Conservation (phyloP, 352 stramenopile genomes). For the Globisporangium spiculum region DNA sequence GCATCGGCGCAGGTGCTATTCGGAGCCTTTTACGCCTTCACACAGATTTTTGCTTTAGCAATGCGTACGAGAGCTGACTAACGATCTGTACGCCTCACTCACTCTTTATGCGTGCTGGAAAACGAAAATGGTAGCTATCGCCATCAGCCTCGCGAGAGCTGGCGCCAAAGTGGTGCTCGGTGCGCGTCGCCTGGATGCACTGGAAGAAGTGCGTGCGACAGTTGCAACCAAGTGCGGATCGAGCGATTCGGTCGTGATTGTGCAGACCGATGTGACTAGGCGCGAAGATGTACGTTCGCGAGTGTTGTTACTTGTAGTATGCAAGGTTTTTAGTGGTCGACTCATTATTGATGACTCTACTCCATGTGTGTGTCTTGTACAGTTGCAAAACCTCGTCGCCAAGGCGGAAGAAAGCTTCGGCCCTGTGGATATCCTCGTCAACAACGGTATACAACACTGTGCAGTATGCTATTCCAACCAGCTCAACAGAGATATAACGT, state of each 20-base stretch:
- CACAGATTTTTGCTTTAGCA: background rate
- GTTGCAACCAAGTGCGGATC: conserved; percentile 32
- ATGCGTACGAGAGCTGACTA: background rate
- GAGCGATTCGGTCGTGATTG: conserved; percentile 34
- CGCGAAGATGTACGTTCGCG: conserved; percentile 38
- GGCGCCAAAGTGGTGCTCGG: conserved; percentile 85
- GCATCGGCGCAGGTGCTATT: conserved; percentile 71
- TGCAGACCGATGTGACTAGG: conserved; percentile 68
- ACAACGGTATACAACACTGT: conserved; percentile 55
- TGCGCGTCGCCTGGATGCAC: conserved; percentile 60
- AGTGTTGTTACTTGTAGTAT: background rate
- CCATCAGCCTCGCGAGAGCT: conserved; percentile 54
- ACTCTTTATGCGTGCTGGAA: background rate
- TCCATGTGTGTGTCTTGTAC: background rate
- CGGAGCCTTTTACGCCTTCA: background rate
- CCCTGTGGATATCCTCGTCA: conserved; percentile 87
- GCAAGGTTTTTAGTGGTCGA: background rate
- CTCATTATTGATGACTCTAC: background rate
- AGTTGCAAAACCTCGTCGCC: conserved; percentile 58
- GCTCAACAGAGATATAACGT: background rate
- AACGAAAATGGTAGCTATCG: conserved; percentile 42
- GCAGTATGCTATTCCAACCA: background rate
- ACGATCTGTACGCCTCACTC: background rate
- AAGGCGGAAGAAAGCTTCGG: conserved; percentile 62
- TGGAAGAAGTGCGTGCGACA: conserved; percentile 39